These are phyloP conservation scores for Xylariaceae sp. DNA, from an alignment of 2,329 filamentous ascomycete genomes.

Conservation along the genomic window DNA sequence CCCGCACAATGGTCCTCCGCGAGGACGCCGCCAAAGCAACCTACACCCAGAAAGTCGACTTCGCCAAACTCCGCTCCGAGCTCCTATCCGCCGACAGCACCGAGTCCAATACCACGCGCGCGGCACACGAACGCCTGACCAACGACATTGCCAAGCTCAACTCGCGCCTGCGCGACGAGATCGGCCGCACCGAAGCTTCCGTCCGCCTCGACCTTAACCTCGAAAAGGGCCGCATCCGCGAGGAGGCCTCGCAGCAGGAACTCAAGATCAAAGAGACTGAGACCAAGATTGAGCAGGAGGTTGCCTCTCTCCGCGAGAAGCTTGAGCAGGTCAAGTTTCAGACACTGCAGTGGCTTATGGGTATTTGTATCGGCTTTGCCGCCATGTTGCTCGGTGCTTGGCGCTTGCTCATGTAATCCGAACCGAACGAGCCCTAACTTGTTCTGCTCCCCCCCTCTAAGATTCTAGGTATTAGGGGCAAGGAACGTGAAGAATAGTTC, in stretches of 20 bases:
- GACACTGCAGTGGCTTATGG: conserved; percentile 97
- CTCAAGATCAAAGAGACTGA: conserved; percentile 99
- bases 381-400: conserved; percentile 64
- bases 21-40: conserved; percentile 83
- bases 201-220: conserved; percentile 90
- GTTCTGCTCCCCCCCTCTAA: not conserved
- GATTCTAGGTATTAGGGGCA: not conserved
- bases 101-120: conserved; percentile 80
- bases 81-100: conserved; percentile 87
- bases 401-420: conserved; percentile 57
- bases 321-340: conserved; percentile 97
- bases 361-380: conserved; percentile 64
- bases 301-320: conserved; percentile 81
- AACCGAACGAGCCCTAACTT: too few relatives aligned
- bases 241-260: conserved; percentile 94
- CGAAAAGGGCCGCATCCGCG: conserved; percentile 91
- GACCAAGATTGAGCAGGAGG: conserved; percentile 96
- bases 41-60: conserved; percentile 89
- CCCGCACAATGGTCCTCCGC: conserved; percentile 93
- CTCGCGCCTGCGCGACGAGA: conserved; percentile 83
- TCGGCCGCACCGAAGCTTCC: conserved; percentile 86
- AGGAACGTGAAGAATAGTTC: not conserved
- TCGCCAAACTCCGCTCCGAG: conserved; percentile 92
- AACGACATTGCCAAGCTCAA: conserved; percentile 95
- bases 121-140: conserved; percentile 83